Base-by-base conservation (phyloP, 2,329 filamentous ascomycete genomes). In the Fusarium globosum region DNA sequence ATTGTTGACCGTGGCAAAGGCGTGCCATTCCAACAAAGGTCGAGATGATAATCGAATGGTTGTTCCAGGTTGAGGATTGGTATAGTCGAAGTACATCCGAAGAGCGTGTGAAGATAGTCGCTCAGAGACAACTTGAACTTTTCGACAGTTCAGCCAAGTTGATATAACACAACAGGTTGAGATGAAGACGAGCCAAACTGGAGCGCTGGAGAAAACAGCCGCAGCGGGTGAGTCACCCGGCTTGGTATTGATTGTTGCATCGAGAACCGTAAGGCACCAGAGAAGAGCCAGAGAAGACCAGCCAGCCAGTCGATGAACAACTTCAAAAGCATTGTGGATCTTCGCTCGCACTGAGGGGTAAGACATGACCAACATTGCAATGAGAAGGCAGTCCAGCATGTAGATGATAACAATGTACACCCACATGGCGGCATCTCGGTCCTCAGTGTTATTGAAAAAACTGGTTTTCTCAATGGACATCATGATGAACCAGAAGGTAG, bases 111-210 rank as follows among this genome's bases (percentile, higher is more conserved):
- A 78, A 0, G 93, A 94, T 10, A 95, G 87, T 9, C 85, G 81
- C 76, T 93, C 90, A 6, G 90, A 84, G 21, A 86, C 82, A 68
- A 94, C 90, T 8, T 83, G 81, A 59, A 92, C 88, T 70, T 88
- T 89, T 43, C 92, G 88, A 23, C 94, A 87, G 59, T 88, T 85
- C 0, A 91, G 78, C 92, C 93, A 95, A 8, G 93, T 91, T 56
- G 91, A 88, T 46, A 91, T 82, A 61, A 94, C 86, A 65, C 90
- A 86, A 28, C 85, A 72, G 4, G 92, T 93, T 38, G 90, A 88
- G 46, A 88, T 76, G 33, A 88, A 72, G 14, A 95, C 83, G 70
- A 91, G 87, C 90, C 92, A 95, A 80, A 94, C 81, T 5, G 81
- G 76, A 6, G 81, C 82, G 8, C 77, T 81, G 6, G 71, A 68